Percentiles rank a stretch among this genome's conserved stretches.
Conservation (phyloP, 345 rosid genomes). For the Linum lewisii region DNA sequence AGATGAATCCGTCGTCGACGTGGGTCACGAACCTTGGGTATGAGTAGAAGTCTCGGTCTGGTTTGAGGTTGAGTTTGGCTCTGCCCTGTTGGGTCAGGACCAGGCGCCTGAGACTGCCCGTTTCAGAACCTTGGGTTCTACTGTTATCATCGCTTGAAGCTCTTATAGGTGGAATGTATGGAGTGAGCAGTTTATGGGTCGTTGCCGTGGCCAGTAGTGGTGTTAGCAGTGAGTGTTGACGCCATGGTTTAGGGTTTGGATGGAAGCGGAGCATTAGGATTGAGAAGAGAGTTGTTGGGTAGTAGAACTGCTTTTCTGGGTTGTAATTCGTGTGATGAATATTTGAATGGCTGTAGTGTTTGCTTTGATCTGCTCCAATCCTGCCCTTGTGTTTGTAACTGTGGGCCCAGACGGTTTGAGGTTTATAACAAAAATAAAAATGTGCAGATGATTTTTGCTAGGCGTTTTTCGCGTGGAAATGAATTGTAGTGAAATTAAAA, state of each 20-base stretch:
- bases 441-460: no score
- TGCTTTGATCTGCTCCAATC: not conserved
- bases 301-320: conserved; percentile 8
- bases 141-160: conserved; percentile 20
- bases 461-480: no score
- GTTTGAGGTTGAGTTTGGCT: conserved; percentile 41
- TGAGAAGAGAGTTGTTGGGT: conserved; percentile 6
- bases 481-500: no score
- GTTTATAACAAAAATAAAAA: no score
- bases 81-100: conserved; percentile 62
- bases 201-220: not conserved
- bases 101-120: conserved; percentile 56
- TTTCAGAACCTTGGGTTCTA: conserved; percentile 15
- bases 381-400: no score
- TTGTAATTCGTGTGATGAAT: not conserved
- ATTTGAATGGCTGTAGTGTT: conserved; percentile 10
- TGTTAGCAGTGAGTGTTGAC: not conserved
- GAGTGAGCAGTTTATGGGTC: not conserved
- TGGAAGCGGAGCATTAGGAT: conserved; percentile 22
- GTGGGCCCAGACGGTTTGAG: no score
- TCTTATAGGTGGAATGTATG: not conserved
- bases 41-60: conserved; percentile 66
- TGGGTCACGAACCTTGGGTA: conserved; percentile 80
- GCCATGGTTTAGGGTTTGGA: conserved; percentile 24
- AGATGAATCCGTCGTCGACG: conserved; percentile 66